These are phyloP conservation scores for Cyberlindnera sargentensis DNA, from an alignment of 805 yeast genomes.

Conservation along the genomic window DNA sequence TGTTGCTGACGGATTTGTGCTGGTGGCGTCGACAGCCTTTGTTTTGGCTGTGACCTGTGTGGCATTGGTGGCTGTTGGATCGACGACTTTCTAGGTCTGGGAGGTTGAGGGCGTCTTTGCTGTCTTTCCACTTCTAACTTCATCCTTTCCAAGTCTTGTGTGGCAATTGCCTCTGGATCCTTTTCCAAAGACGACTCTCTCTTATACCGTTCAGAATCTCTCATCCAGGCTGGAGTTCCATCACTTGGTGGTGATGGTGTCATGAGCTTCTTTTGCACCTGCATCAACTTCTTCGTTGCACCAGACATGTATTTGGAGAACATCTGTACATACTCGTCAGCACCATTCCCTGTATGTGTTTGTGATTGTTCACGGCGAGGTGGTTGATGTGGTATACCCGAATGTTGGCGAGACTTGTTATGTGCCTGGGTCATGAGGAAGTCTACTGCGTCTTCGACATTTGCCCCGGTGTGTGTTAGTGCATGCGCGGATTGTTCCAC, in stretches of 20 bases:
- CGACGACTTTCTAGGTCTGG: constrained; percentile 8
- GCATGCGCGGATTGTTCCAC: constrained; percentile 55
- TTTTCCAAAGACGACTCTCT: constrained; percentile 30
- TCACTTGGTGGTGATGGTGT: constrained; percentile 21
- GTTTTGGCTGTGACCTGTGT: not conserved
- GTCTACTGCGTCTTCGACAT: constrained; percentile 60
- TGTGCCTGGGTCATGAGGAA: constrained; percentile 58
- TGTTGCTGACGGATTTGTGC: constrained; percentile 1
- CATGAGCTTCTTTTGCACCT: constrained; percentile 27
- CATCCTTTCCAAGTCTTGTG: constrained; percentile 13
- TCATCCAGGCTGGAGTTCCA: constrained; percentile 71
- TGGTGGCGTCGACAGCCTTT: too few relatives aligned
- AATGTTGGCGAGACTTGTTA: constrained; percentile 28
- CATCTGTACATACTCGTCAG: constrained; percentile 16
- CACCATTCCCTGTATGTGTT: not conserved
- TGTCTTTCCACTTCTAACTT: constrained; percentile 8
- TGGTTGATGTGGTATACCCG: constrained; percentile 13
- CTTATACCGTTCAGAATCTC: constrained; percentile 42
- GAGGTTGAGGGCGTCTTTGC: constrained; percentile 1
- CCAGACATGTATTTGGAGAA: constrained; percentile 17
- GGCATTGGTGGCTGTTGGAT: constrained; percentile 2
- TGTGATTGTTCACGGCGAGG: not conserved
- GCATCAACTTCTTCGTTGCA: constrained; percentile 18
- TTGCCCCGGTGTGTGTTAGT: constrained; percentile 45
- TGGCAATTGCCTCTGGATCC: constrained; percentile 40